Conservation (phyloP, 1,139 yeast genomes). For the Yamadazyma siamensis region DNA sequence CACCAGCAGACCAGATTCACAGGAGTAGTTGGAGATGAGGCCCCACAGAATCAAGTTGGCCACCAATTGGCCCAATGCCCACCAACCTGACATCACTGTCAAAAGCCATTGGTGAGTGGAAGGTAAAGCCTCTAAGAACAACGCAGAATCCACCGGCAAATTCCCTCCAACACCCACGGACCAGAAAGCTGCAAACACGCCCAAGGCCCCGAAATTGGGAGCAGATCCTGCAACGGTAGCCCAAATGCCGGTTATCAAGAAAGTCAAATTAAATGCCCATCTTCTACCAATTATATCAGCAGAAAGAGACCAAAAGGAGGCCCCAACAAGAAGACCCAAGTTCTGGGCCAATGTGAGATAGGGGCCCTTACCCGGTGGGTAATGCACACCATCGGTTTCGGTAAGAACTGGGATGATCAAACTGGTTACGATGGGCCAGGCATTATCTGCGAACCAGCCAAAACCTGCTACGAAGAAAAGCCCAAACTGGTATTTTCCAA, state of each 20-base stretch:
- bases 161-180: slow-evolving; percentile 47
- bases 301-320: slow-evolving; percentile 39
- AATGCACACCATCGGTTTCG: slow-evolving; percentile 38
- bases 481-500: slow-evolving; percentile 40
- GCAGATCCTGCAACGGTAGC: slow-evolving; percentile 36
- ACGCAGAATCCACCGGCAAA: slow-evolving; percentile 43
- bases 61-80: slow-evolving; percentile 42
- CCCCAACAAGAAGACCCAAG: slow-evolving; percentile 41
- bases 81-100: slow-evolving; percentile 43
- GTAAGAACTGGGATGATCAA: slow-evolving; percentile 31
- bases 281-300: slow-evolving; percentile 41
- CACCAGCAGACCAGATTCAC: slow-evolving; percentile 18
- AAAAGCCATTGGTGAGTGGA: slow-evolving; percentile 36
- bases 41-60: slow-evolving; percentile 42
- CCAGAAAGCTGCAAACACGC: slow-evolving; percentile 38
- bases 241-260: slow-evolving; percentile 38
- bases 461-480: slow-evolving; percentile 43
- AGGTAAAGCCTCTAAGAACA: slow-evolving; percentile 43
- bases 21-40: slow-evolving; percentile 36
- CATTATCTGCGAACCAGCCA: slow-evolving; percentile 45
- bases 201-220: slow-evolving; percentile 41
- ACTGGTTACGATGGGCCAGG: slow-evolving; percentile 41
- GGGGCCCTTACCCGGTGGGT: slow-evolving; percentile 33
- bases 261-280: slow-evolving; percentile 44
- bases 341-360: slow-evolving; percentile 41